phyloP scores from a whole-genome alignment of 495 filamentous ascomycete species.

The Chlorociboria aeruginascens region DNA sequence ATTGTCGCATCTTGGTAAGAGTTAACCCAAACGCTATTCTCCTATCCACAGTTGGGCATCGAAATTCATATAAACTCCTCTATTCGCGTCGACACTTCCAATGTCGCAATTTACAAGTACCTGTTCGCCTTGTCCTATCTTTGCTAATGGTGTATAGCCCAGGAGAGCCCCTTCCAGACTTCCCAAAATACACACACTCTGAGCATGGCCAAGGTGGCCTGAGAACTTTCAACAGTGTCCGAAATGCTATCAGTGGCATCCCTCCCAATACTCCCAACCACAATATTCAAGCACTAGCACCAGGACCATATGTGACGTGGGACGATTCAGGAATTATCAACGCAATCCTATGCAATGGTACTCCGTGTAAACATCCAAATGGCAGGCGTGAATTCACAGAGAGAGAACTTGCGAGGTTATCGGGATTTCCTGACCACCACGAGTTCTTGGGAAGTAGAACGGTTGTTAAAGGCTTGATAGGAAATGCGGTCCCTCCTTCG shows the following conservation, averaged over 20 bases:
- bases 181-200: constrained; percentile 56
- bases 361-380: constrained; percentile 46
- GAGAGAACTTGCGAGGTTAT: constrained; percentile 62
- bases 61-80: background rate
- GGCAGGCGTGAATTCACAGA: constrained; percentile 53
- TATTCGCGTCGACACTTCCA: too few species aligned
- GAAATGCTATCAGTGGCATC: constrained; percentile 28
- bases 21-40: background rate
- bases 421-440: constrained; percentile 58
- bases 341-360: constrained; percentile 61
- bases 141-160: constrained; percentile 33
- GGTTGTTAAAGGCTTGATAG: constrained; percentile 49
- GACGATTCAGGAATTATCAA: constrained; percentile 35
- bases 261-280: constrained; percentile 29
- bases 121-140: too few species aligned
- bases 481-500: constrained; percentile 70
- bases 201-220: constrained; percentile 21
- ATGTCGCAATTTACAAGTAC: too few species aligned
- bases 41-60: background rate
- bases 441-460: constrained; percentile 33
- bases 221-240: constrained; percentile 29
- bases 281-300: constrained; percentile 14
- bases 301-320: constrained; percentile 2
- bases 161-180: constrained; percentile 58
- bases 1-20: constrained; percentile 67